These are phyloP conservation scores for Psilocybe tampanensis DNA, from an alignment of 768 basidiomycete genomes.

Conservation along the genomic window DNA sequence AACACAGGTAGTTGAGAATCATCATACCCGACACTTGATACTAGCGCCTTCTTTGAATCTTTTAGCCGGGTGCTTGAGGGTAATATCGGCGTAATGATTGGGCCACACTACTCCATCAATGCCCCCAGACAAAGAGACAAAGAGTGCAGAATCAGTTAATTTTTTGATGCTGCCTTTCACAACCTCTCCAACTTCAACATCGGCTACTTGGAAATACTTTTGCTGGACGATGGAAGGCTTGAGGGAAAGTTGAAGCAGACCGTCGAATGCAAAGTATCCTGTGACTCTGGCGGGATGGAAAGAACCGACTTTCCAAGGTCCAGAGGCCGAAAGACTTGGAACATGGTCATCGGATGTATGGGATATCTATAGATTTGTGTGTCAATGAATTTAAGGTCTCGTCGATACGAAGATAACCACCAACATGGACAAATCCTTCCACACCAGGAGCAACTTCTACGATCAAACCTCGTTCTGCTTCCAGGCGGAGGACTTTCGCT, in stretches of 20 bases:
- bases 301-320: conserved; percentile 80
- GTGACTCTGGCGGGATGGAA: conserved; percentile 85
- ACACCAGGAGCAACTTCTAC: conserved; percentile 65
- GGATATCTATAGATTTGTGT: conserved; percentile 74
- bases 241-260: conserved; percentile 85
- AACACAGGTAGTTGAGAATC: conserved; percentile 2
- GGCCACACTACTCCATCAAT: conserved; percentile 96
- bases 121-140: conserved; percentile 83
- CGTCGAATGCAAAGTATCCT: conserved; percentile 85
- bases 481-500: conserved; percentile 74
- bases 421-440: conserved; percentile 86
- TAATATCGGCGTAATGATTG: conserved; percentile 92
- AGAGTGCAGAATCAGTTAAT: conserved; percentile 78
- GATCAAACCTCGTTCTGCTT: conserved; percentile 81
- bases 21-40: conserved; percentile 83
- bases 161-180: conserved; percentile 89
- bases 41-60: conserved; percentile 81
- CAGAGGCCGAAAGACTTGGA: conserved; percentile 74
- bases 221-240: conserved; percentile 83
- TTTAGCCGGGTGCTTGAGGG: conserved; percentile 90
- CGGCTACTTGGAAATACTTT: conserved; percentile 79
- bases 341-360: conserved; percentile 91
- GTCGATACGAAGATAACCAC: conserved; percentile 24
- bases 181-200: conserved; percentile 84
- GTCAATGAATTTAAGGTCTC: conserved; percentile 11